Conservation (phyloP, 306 rosid genomes). For the Vicia villosa region DNA sequence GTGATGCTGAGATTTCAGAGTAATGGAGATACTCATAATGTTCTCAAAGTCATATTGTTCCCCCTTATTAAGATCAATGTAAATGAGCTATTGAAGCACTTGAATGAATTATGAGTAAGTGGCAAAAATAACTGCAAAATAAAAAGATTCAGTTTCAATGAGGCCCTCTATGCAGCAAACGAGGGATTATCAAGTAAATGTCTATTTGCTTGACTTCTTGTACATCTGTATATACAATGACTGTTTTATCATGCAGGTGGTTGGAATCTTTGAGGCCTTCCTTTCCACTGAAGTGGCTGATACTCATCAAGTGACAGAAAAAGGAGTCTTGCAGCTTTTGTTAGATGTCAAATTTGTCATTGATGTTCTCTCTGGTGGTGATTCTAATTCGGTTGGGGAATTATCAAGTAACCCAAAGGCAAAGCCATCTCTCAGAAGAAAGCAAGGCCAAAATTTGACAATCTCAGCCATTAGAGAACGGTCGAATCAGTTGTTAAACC, state of each 20-base stretch:
- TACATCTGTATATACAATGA: conserved; percentile 24
- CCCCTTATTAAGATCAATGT: not conserved
- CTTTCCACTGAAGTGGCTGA: conserved; percentile 64
- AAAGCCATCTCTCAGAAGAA: conserved; percentile 61
- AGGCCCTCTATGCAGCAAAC: conserved; percentile 3
- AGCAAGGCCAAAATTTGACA: conserved; percentile 63
- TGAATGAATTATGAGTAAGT: not conserved
- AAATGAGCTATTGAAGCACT: not conserved
- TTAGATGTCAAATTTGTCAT: conserved; percentile 87
- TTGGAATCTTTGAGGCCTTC: conserved; percentile 69
- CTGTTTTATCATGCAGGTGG: conserved; percentile 56
- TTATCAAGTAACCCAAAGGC: conserved; percentile 45
- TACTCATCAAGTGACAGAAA: conserved; percentile 76
- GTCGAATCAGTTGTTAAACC: conserved; percentile 57
- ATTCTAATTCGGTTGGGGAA: conserved; percentile 61
- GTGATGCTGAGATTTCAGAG: not conserved
- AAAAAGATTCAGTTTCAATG: not conserved
- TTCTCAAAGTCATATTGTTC: not conserved
- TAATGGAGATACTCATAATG: not conserved
- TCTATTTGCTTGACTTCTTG: conserved; percentile 16
- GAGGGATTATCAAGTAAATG: not conserved
- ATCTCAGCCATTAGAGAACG: conserved; percentile 71
- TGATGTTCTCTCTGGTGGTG: conserved; percentile 89
- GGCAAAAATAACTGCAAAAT: not conserved
- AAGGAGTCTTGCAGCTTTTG: conserved; percentile 86